Conservation (phyloP, 352 stramenopile species). For the Phytopythium oedochilum region DNA sequence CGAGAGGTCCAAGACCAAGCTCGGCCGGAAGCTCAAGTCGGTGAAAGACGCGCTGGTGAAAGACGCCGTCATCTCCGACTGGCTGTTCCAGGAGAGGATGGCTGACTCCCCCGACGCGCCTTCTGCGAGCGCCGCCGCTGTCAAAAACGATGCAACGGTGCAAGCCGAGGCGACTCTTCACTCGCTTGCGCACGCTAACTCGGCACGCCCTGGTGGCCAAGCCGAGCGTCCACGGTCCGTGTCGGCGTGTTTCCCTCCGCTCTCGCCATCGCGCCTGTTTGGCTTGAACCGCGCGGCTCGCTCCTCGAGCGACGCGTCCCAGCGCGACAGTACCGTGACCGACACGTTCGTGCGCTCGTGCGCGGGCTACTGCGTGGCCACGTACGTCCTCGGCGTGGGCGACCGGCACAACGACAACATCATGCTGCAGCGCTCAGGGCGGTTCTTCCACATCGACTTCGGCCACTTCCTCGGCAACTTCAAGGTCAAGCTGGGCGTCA, state of each 20-base stretch:
- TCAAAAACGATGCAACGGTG: slow-evolving; percentile 3
- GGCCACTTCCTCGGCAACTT: slow-evolving; percentile 95
- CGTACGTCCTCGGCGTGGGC: slow-evolving; percentile 91
- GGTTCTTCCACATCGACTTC: slow-evolving; percentile 97
- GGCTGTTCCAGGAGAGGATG: slow-evolving; percentile 39
- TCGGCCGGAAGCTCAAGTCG: slow-evolving; percentile 59
- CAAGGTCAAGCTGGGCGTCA: slow-evolving; percentile 91
- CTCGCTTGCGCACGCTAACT: slow-evolving; percentile 3
- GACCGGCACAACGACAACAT: slow-evolving; percentile 95
- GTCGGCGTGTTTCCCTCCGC: slow-evolving; percentile 40
- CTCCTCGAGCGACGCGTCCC: neutral
- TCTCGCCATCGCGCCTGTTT: slow-evolving; percentile 30
- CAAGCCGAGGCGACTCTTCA: neutral
- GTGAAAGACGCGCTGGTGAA: slow-evolving; percentile 64
- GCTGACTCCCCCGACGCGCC: neutral
- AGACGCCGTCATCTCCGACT: slow-evolving; percentile 62
- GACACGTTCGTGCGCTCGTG: slow-evolving; percentile 88
- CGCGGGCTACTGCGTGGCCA: slow-evolving; percentile 92
- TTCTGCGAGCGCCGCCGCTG: neutral
- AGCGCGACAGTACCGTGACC: slow-evolving; percentile 48
- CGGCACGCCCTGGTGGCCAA: too few relatives aligned
- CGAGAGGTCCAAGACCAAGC: slow-evolving; percentile 47
- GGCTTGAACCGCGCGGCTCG: neutral
- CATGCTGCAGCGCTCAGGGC: slow-evolving; percentile 92
- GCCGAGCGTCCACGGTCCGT: slow-evolving; percentile 18